Evolutionary conservation across 176 grass and related monocot species (phyloP).

Genomic region (Avena atlantica): DNA sequence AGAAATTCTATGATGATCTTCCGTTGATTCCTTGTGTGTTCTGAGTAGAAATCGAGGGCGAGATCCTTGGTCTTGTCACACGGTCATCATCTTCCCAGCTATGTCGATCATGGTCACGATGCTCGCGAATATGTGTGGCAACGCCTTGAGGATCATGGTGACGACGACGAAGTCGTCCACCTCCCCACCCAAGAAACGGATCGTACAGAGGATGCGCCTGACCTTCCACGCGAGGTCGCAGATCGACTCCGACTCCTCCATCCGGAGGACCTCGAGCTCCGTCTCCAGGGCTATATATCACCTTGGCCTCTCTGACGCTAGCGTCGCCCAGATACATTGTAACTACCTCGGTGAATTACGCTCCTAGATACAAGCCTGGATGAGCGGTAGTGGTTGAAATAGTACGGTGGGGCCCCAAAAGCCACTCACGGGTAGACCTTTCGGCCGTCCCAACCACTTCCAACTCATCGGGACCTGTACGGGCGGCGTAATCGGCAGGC

Average conservation of each 20-base stretch:
- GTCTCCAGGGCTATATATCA: not conserved
- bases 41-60: too few species aligned
- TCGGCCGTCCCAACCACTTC: too few species aligned
- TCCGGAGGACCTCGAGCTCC: not conserved
- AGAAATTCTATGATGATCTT: too few species aligned
- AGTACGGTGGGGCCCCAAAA: too few species aligned
- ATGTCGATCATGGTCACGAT: not conserved
- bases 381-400: too few species aligned
- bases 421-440: too few species aligned
- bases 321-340: not conserved
- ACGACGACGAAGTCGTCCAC: not conserved
- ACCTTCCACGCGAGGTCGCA: not conserved
- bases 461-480: too few species aligned
- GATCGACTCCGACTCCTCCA: not conserved
- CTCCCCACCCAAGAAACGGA: not conserved
- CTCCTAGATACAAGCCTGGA: too few species aligned
- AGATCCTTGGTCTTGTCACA: too few species aligned
- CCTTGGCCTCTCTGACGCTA: not conserved
- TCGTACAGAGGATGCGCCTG: not conserved
- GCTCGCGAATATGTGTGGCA: not conserved
- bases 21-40: too few species aligned
- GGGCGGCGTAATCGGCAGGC: too few species aligned
- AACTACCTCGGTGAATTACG: too few species aligned
- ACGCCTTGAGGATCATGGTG: not conserved
- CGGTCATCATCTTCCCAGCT: not conserved